Conservation (phyloP, 2,329 filamentous ascomycete genomes). For the Claviceps sorghi region DNA sequence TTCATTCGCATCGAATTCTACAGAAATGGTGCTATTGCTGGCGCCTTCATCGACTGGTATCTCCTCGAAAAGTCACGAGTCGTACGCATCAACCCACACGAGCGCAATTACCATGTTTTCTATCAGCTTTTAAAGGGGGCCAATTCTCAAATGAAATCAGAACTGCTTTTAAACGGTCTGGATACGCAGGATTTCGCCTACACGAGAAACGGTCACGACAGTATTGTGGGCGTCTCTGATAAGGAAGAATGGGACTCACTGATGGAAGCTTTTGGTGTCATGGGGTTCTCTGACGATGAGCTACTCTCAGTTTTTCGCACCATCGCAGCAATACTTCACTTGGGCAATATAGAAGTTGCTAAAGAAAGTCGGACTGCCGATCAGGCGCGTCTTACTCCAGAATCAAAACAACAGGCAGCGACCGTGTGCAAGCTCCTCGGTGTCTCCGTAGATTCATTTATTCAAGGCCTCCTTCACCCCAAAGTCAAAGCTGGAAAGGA, state of each 20-base stretch:
- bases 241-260: conserved; percentile 77
- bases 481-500: conserved; percentile 90
- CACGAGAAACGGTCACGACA: conserved; percentile 80
- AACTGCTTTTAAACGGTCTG: conserved; percentile 60
- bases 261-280: conserved; percentile 84
- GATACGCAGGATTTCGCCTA: conserved; percentile 83
- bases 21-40: conserved; percentile 73
- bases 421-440: conserved; percentile 75
- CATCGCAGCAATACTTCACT: conserved; percentile 78
- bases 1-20: conserved; percentile 97
- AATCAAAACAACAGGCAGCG: conserved; percentile 59
- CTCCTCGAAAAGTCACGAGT: conserved; percentile 96
- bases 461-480: conserved; percentile 79
- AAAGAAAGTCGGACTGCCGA: conserved; percentile 86
- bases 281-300: conserved; percentile 81
- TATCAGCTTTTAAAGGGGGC: conserved; percentile 89
- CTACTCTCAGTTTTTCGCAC: conserved; percentile 73
- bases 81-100: conserved; percentile 70
- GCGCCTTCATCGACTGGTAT: conserved; percentile 98
- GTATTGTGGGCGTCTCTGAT: conserved; percentile 81
- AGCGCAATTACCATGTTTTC: conserved; percentile 95
- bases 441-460: conserved; percentile 69
- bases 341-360: conserved; percentile 79
- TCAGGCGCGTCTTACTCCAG: conserved; percentile 67
- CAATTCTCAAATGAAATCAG: conserved; percentile 54